These are phyloP conservation scores for Talaromyces sp. DNA, from an alignment of 2,329 filamentous ascomycete species.

Conservation along the genomic window DNA sequence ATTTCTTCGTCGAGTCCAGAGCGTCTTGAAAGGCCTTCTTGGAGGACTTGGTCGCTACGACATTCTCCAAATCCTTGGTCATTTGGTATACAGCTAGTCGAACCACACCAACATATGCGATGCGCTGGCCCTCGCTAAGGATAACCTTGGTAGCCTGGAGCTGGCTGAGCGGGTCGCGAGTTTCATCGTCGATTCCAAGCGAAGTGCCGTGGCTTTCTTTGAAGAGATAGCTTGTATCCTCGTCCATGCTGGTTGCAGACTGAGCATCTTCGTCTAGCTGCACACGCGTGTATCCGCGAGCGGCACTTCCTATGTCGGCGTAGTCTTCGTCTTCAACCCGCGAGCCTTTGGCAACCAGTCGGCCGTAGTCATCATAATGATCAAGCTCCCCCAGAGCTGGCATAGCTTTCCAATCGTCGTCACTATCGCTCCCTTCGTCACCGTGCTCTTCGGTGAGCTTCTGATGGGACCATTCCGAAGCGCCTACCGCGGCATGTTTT, in stretches of 20 bases:
- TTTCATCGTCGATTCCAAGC: slow-evolving; percentile 64
- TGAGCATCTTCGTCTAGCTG: slow-evolving; percentile 90
- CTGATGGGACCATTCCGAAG: slow-evolving; percentile 92
- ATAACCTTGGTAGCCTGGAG: slow-evolving; percentile 95
- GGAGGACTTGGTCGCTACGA: slow-evolving; percentile 57
- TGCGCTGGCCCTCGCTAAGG: slow-evolving; percentile 88
- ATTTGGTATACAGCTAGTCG: slow-evolving; percentile 76
- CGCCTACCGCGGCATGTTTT: slow-evolving; percentile 25
- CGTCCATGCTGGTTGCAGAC: slow-evolving; percentile 92
- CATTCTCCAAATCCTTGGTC: slow-evolving; percentile 61
- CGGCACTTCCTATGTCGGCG: slow-evolving; percentile 75
- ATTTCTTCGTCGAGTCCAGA: slow-evolving; percentile 82
- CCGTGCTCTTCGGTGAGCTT: slow-evolving; percentile 55
- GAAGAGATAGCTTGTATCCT: slow-evolving; percentile 95
- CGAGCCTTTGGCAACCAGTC: slow-evolving; percentile 76
- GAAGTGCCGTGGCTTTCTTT: slow-evolving; percentile 65
- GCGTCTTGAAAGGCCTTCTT: slow-evolving; percentile 69
- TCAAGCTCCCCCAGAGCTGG: slow-evolving; percentile 88
- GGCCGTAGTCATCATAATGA: slow-evolving; percentile 92
- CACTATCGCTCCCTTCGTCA: slow-evolving; percentile 52
- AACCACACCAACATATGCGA: slow-evolving; percentile 91
- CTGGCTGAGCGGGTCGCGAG: slow-evolving; percentile 79
- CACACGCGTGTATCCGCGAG: slow-evolving; percentile 94
- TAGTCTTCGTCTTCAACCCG: slow-evolving; percentile 69
- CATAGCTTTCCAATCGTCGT: slow-evolving; percentile 88